Base-by-base conservation (phyloP, 139 green algal species). In the Raphidocelis subcapitata region DNA sequence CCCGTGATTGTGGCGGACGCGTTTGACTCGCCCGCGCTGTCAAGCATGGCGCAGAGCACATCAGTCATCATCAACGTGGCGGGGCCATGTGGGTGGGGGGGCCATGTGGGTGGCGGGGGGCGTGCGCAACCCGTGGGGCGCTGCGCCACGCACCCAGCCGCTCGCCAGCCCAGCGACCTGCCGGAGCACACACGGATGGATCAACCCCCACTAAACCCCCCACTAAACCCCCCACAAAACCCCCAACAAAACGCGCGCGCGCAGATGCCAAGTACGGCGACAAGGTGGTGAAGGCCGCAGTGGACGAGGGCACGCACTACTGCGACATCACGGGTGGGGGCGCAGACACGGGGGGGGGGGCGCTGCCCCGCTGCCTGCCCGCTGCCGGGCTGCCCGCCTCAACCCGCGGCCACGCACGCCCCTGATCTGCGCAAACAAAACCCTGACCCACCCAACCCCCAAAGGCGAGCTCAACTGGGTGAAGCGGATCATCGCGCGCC, bases 261-360 rank as follows among this genome's bases (percentile, higher is more conserved):
- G 41, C 41, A 49, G 41, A 84, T 65, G 68, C 80, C 15, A 78
- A 82, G 49, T 79, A 90, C 23, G 91, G 93, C n/a, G 84, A 76
- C 2, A 82, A 82, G 3, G 77, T 98, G 47, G 90, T 97, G 36
- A 83, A 77, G 1, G 88, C 91, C 28, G 89, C 88, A 36, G 81
- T 98, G 52, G 51, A 80, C 23, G 55, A 78, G 16, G 78, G 81
- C 41, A 91, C 85, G 14, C 86, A 98, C 78, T 98, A 97, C 75
- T 83, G 82, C 18, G 94, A 98, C 76, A 92, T 97, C 60, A 97
- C 92, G 52, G 92, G 92, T 86, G 47, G 67, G 67, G 62, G 15
- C 56, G 67, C 67, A 64, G 8, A 36, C 35, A 73, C 5, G 24
- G 14, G 35, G 24, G 10, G 20, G 4, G 54, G 1, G 15, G 10